Base-by-base conservation (phyloP, 768 basidiomycete genomes). In the Goffeauzyma gilvescens region DNA sequence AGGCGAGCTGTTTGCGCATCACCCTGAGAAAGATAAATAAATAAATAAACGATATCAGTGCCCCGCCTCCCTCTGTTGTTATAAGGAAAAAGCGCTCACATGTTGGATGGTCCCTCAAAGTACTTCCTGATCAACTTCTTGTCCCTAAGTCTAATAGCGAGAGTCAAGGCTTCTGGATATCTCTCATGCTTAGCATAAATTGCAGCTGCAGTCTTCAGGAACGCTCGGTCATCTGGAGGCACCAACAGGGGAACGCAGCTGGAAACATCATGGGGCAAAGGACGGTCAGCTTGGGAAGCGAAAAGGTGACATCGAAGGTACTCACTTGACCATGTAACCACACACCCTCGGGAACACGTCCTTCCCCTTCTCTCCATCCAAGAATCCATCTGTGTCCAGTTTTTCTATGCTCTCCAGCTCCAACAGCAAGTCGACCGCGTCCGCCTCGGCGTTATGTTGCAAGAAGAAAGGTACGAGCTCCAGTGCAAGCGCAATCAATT, bases 1-100 rank as follows among this genome's bases (percentile, higher is more conserved):
- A 83, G 2, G 93, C 85, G 18, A 98, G 75, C 64, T 98, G 93
- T 25, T 82, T 80, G 61, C 79, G 81, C 93, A 96, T 95, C 34
- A 76, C 62, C 17, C 81, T 84, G 51, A n/a, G n/a, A n/a, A n/a
- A n/a, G 15, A 36, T 32, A 32, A 24, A 27, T 26, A 9, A 27
- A 39, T 31, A 5, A 13, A 21, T n/a, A 36, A 2, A 14, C 15
- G 6, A 3, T 3, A 14, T 8, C 17, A 5, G 34, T 27, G n/a
- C 4, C 25, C 9, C n/a, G n/a, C n/a, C n/a, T n/a, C n/a, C n/a
- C n/a, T n/a, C n/a, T n/a, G n/a, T n/a, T n/a, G n/a, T 28, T 18
- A 32, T 10, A 9, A 18, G 6, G 17, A 13, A 10, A 23, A 25
- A 6, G 24, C 25, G 70, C 83, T 48, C 56, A 81, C 75, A 79